phyloP scores from a whole-genome alignment of 768 basidiomycete genomes.

The Pilatotrama ljubarskyi region DNA sequence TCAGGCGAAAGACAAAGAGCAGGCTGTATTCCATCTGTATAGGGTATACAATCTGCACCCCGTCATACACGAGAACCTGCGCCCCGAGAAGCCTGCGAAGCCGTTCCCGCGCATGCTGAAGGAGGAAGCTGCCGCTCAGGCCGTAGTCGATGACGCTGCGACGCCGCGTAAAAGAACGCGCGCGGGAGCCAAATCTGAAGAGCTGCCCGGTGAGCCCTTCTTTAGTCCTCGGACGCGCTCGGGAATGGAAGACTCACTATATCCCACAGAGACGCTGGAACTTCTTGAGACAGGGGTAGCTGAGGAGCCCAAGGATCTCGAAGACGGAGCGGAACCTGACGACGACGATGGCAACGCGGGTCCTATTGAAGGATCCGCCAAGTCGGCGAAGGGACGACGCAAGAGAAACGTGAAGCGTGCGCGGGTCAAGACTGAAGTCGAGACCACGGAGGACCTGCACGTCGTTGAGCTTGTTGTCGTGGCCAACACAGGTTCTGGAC shows the following conservation, averaged over 20 bases:
- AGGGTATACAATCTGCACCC: constrained; percentile 71
- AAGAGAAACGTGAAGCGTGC: too few species aligned
- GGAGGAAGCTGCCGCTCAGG: constrained; percentile 4
- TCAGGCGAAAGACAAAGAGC: constrained; percentile 86
- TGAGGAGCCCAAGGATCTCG: constrained; percentile 10
- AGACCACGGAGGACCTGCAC: too few species aligned
- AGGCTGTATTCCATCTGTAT: constrained; percentile 86
- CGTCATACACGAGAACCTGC: constrained; percentile 51
- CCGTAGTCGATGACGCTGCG: neutral
- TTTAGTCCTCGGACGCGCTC: too few species aligned
- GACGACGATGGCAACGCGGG: neutral
- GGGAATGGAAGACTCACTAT: neutral
- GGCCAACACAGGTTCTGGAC: too few species aligned
- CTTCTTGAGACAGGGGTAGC: constrained; percentile 3
- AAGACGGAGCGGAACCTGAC: neutral
- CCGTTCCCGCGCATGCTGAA: constrained; percentile 22
- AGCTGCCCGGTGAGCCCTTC: neutral
- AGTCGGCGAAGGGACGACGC: too few species aligned
- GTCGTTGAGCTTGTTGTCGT: too few species aligned
- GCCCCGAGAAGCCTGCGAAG: constrained; percentile 33
- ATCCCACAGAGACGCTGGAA: neutral
- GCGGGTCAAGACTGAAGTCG: too few species aligned
- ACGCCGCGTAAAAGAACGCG: constrained; percentile 1
- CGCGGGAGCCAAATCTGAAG: neutral
- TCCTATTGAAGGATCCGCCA: too few species aligned